phyloP scores from a whole-genome alignment of 352 stramenopile genomes.

The Lagenidium sp. region DNA sequence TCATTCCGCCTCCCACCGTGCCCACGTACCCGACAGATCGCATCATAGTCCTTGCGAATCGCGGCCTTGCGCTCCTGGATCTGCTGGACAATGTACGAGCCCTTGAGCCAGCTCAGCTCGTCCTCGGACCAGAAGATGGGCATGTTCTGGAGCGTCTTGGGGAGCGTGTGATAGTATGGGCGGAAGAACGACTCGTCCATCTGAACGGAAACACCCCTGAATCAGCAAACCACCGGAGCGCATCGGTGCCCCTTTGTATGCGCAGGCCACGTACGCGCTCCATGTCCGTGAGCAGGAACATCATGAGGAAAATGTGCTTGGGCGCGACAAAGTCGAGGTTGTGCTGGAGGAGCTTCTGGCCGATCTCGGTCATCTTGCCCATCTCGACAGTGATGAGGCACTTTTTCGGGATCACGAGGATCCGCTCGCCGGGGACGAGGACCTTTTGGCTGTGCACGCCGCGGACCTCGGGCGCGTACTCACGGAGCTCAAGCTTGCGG shows the following conservation, averaged over 20 bases:
- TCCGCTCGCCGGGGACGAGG: slow-evolving; percentile 78
- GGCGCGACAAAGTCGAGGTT: slow-evolving; percentile 96
- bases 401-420: slow-evolving; percentile 89
- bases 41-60: slow-evolving; percentile 96
- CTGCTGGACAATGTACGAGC: slow-evolving; percentile 89
- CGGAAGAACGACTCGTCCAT: slow-evolving; percentile 77
- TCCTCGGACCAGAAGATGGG: slow-evolving; percentile 98
- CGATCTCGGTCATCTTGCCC: slow-evolving; percentile 95
- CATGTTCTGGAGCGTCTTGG: slow-evolving; percentile 95
- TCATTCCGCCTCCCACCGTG: neutral
- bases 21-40: slow-evolving; percentile 81
- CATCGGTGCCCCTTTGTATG: neutral
- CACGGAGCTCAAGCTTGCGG: slow-evolving; percentile 68
- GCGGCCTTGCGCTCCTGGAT: slow-evolving; percentile 94
- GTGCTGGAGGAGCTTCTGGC: slow-evolving; percentile 87
- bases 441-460: slow-evolving; percentile 88
- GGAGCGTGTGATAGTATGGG: slow-evolving; percentile 98
- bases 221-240: neutral
- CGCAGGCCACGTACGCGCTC: slow-evolving; percentile 54
- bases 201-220: slow-evolving; percentile 15
- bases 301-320: slow-evolving; percentile 99
- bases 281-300: slow-evolving; percentile 97
- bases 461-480: slow-evolving; percentile 90
- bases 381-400: slow-evolving; percentile 99
- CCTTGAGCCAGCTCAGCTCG: slow-evolving; percentile 89